Conservation (phyloP, 164 flowering plant species). For the Santalum album region DNA sequence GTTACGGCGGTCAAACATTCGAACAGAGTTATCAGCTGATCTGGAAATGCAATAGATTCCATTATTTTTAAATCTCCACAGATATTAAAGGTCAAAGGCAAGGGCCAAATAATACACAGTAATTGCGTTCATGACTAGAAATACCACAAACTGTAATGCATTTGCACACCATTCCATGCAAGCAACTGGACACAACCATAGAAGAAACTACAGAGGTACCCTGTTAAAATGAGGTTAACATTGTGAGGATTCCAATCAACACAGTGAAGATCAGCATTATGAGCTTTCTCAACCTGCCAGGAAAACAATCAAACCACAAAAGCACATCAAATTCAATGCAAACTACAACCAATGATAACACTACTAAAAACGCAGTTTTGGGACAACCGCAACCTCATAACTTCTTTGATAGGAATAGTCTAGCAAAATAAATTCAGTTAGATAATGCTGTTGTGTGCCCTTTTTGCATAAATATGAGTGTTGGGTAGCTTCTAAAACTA, state of each 20-base stretch:
- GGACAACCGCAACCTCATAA: background rate
- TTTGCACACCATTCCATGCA: too few relatives aligned
- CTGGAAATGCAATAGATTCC: background rate
- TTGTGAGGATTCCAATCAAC: conserved; percentile 5
- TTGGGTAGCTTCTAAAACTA: background rate
- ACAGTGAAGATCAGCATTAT: conserved; percentile 6
- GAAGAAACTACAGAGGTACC: background rate
- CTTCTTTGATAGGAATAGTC: too few relatives aligned
- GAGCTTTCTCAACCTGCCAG: conserved; percentile 5
- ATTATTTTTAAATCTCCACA: background rate
- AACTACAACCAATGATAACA: background rate
- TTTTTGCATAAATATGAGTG: background rate
- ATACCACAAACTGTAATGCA: background rate
- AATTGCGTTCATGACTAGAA: background rate
- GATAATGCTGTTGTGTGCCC: background rate
- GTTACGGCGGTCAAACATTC: conserved; percentile 6
- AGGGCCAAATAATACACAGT: background rate
- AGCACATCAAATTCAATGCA: background rate
- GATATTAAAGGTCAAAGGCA: background rate
- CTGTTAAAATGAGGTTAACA: conserved; percentile 1
- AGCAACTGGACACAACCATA: background rate
- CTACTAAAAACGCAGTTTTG: background rate
- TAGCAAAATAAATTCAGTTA: too few relatives aligned
- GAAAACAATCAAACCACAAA: background rate
- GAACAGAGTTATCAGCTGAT: conserved; percentile 2